Base-by-base conservation (phyloP, 129 eudicot genomes). In the Flaveria sonorensis region DNA sequence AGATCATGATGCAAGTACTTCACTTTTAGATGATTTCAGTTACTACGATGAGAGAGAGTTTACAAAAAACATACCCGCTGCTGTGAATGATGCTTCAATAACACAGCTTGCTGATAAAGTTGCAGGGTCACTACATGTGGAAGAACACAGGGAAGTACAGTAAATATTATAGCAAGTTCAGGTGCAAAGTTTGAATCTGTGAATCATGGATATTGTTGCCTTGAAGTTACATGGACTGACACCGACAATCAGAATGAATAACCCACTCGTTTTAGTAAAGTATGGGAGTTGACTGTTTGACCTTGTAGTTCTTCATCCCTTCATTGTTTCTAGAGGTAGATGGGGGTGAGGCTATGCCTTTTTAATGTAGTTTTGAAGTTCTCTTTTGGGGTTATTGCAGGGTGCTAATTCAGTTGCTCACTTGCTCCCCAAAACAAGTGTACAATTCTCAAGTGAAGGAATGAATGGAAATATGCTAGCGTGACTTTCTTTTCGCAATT, bases 11-110 rank as follows among this genome's bases (percentile, higher is more conserved):
- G 90, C 95, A n/a, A 88, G 84, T 36, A 83, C 90, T 3, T 87
- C 92, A 6, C 82, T 91, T 20, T 76, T 91, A 18, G 97, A 91
- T 50, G 97, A 91, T 83, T 91, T 91, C 61, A 65, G 81, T 53
- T 91, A 70, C 76, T 91, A 91, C 63, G 88, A 91, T 75, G 95
- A 91, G 83, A 82, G 87, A 42, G 97, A n/a, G n/a, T n/a, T n/a
- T n/a, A n/a, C n/a, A n/a, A n/a, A 30, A n/a, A n/a, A n/a, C n/a
- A n/a, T n/a, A n/a, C n/a, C n/a, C n/a, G n/a, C n/a, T n/a, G n/a
- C n/a, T n/a, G 78, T 82, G 43, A 65, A 77, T 32, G 82, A 83
- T 59, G 82, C 78, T 50, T 50, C 93, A 59, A 64, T 89, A 78
- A 81, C 75, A 65, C 87, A 81, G 60, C 87, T 91, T n/a, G 82